Conservation (phyloP, 768 basidiomycete species). For the Trametes punicea region DNA sequence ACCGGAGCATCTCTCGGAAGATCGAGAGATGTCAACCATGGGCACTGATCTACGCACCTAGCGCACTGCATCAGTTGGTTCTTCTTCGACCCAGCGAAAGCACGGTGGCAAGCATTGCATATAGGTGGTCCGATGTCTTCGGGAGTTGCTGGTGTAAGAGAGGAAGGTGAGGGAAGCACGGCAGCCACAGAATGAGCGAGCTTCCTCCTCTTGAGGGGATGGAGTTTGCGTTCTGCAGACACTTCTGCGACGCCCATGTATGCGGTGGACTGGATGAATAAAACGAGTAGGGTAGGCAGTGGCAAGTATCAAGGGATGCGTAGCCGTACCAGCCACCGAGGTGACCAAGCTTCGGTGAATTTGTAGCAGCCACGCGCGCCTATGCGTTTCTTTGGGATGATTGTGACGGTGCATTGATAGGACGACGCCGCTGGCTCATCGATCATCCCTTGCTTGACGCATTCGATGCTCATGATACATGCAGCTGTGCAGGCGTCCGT, state of each 20-base stretch:
- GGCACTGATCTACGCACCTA: too few species aligned
- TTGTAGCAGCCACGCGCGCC: too few species aligned
- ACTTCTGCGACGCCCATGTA: not conserved
- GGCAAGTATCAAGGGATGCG: not conserved
- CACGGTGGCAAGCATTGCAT: constrained; percentile 20
- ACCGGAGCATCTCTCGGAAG: too few species aligned
- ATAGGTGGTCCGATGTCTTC: not conserved
- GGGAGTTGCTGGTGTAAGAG: not conserved
- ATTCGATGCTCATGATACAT: too few species aligned
- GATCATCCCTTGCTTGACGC: too few species aligned
- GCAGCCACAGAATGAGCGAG: not conserved
- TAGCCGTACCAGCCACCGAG: too few species aligned
- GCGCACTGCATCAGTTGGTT: constrained; percentile 16
- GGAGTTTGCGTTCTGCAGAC: not conserved
- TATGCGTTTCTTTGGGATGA: too few species aligned
- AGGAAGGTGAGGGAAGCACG: not conserved
- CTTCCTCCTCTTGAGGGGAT: constrained; percentile 8
- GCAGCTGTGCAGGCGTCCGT: too few species aligned
- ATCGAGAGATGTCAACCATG: too few species aligned
- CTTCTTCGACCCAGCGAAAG: constrained; percentile 6
- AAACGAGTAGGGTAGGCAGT: not conserved
- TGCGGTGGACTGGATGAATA: not conserved
- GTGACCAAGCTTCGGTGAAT: too few species aligned
- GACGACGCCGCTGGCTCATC: too few species aligned
- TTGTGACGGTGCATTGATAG: too few species aligned